Percentiles rank a stretch among this genome's conserved stretches.
phyloP scores from a whole-genome alignment of 2,329 filamentous ascomycete genomes.

The Teratosphaeria pseudoeucalypti region DNA sequence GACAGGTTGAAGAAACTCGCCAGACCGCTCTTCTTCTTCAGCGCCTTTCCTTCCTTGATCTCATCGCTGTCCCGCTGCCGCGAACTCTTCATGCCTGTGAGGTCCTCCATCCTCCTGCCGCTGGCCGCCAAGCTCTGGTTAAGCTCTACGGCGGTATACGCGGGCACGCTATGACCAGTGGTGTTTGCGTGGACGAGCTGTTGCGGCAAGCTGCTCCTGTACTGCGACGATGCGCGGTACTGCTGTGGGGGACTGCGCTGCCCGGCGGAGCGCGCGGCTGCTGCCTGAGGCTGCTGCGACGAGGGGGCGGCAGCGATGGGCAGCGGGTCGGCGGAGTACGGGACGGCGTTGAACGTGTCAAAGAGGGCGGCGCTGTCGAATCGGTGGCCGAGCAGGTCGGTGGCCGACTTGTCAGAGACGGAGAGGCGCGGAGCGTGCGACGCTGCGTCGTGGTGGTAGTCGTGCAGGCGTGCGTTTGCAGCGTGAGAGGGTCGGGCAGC shows the following conservation, averaged over 20 bases:
- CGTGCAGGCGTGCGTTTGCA: background rate
- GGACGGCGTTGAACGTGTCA: slow-evolving; percentile 26
- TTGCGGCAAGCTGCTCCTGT: background rate
- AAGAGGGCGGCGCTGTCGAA: slow-evolving; percentile 31
- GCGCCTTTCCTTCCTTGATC: slow-evolving; percentile 50
- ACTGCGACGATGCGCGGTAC: background rate
- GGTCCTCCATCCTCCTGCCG: slow-evolving; percentile 40
- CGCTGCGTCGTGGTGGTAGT: background rate
- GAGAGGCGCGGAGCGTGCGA: slow-evolving; percentile 13
- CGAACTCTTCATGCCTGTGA: slow-evolving; percentile 39
- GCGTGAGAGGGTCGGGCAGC: background rate
- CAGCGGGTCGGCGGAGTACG: slow-evolving; percentile 15
- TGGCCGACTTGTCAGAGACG: slow-evolving; percentile 22
- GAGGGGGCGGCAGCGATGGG: slow-evolving; percentile 7
- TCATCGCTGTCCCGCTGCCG: slow-evolving; percentile 73
- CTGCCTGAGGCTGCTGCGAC: slow-evolving; percentile 1
- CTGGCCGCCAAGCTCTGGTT: slow-evolving; percentile 32
- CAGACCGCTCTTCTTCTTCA: slow-evolving; percentile 77
- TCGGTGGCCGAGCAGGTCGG: slow-evolving; percentile 29
- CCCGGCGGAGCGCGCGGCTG: background rate
- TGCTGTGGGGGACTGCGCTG: background rate
- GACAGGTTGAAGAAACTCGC: slow-evolving; percentile 76
- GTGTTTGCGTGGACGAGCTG: slow-evolving; percentile 4
- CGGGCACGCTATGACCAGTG: slow-evolving; percentile 7
- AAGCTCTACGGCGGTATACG: slow-evolving; percentile 27